Conservation (phyloP, 768 basidiomycete species). For the Termitomyces sp. region DNA sequence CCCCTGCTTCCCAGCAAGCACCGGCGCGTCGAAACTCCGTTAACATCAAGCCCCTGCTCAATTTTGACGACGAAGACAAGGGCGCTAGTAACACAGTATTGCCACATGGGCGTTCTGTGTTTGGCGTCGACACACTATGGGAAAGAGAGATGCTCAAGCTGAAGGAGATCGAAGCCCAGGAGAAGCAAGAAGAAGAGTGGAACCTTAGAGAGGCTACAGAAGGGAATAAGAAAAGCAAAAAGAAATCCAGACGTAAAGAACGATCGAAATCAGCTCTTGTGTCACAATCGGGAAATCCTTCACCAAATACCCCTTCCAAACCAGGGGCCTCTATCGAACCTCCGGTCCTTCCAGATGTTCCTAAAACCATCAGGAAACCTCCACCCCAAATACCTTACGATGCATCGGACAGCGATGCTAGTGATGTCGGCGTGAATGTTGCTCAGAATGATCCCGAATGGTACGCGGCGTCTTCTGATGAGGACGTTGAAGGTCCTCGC, state of each 20-base stretch:
- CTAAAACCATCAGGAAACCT: constrained; percentile 31
- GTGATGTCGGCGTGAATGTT: constrained; percentile 24
- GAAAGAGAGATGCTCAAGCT: constrained; percentile 83
- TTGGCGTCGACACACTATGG: constrained; percentile 93
- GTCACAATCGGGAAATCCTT: constrained; percentile 3
- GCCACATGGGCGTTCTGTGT: constrained; percentile 68
- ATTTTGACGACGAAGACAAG: constrained; percentile 51
- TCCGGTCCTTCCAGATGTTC: constrained; percentile 41
- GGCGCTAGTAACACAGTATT: constrained; percentile 21
- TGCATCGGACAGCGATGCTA: constrained; percentile 51
- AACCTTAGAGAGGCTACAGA: constrained; percentile 41
- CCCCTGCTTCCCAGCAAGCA: constrained; percentile 29
- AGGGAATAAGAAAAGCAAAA: constrained; percentile 42
- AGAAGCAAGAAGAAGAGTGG: constrained; percentile 53
- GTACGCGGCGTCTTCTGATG: constrained; percentile 63
- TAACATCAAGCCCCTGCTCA: constrained; percentile 60
- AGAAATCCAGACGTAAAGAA: constrained; percentile 41
- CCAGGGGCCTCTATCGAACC: constrained; percentile 31
- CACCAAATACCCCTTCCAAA: constrained; percentile 15
- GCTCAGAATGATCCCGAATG: constrained; percentile 24
- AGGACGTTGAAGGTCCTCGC: constrained; percentile 46
- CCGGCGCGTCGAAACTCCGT: constrained; percentile 45
- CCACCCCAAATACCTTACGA: constrained; percentile 38
- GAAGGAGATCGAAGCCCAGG: constrained; percentile 67
- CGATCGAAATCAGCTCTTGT: constrained; percentile 17